phyloP scores from a whole-genome alignment of 768 basidiomycete species.

The Suillus discolor region DNA sequence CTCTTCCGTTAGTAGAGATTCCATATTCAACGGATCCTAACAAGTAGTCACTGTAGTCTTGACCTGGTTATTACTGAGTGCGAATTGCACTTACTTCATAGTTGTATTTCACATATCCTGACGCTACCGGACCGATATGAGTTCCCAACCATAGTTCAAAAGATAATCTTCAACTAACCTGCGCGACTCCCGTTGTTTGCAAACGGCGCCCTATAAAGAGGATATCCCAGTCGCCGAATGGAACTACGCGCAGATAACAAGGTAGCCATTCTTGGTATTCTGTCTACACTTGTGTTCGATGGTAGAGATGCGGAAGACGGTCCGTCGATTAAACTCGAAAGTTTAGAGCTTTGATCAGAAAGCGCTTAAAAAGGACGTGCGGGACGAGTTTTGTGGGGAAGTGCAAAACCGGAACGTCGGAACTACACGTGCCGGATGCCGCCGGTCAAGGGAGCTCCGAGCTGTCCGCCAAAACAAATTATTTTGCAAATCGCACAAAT shows the following conservation, averaged over 20 bases:
- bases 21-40: constrained; percentile 83
- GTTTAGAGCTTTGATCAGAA: not conserved
- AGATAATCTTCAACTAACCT: not conserved
- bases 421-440: not conserved
- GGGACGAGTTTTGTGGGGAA: not conserved
- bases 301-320: not conserved
- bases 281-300: not conserved
- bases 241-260: not conserved
- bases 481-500: too few species aligned
- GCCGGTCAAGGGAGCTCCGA: not conserved
- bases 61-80: not conserved
- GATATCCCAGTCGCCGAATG: not conserved
- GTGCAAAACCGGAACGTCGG: not conserved
- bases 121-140: constrained; percentile 16
- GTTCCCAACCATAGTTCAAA: not conserved
- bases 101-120: constrained; percentile 23
- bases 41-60: not conserved
- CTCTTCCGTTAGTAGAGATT: constrained; percentile 83
- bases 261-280: not conserved
- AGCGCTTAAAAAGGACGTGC: not conserved
- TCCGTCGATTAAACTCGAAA: not conserved
- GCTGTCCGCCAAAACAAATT: too few species aligned
- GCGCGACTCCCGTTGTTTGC: not conserved
- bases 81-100: constrained; percentile 20
- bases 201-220: not conserved